Conservation (phyloP, 805 yeast genomes). For the Candida odintsovae region DNA sequence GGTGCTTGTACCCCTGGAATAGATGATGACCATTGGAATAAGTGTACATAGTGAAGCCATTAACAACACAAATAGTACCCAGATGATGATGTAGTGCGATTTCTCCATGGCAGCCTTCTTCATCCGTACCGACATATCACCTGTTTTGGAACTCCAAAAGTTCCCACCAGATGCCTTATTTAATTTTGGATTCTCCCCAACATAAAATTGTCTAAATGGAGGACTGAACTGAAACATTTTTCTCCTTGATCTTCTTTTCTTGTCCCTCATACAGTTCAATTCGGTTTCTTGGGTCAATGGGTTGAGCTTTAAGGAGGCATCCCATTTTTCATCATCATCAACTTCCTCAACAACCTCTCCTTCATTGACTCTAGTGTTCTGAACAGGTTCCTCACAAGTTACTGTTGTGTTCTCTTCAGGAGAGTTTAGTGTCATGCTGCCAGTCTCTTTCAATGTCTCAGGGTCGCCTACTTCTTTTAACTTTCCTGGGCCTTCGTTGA, state of each 20-base stretch:
- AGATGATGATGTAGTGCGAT: constrained; percentile 9
- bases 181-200: constrained; percentile 12
- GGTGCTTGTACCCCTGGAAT: constrained; percentile 28
- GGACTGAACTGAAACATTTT: neutral
- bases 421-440: no score
- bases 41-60: constrained; percentile 12
- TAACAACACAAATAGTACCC: constrained; percentile 16
- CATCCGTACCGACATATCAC: neutral
- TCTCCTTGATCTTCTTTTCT: neutral
- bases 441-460: neutral
- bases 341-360: neutral
- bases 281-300: constrained; percentile 10
- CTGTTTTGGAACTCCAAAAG: constrained; percentile 3
- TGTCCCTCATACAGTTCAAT: constrained; percentile 8
- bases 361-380: no score
- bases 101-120: neutral
- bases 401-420: neutral
- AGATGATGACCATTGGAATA: constrained; percentile 20
- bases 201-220: constrained; percentile 11
- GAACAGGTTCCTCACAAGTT: no score
- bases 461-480: neutral
- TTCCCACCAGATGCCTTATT: constrained; percentile 7
- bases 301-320: neutral
- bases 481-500: neutral
- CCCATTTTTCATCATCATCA: neutral